Conservation (phyloP, 371 early-diverging fungal species). For the Apophysomyces variabilis region DNA sequence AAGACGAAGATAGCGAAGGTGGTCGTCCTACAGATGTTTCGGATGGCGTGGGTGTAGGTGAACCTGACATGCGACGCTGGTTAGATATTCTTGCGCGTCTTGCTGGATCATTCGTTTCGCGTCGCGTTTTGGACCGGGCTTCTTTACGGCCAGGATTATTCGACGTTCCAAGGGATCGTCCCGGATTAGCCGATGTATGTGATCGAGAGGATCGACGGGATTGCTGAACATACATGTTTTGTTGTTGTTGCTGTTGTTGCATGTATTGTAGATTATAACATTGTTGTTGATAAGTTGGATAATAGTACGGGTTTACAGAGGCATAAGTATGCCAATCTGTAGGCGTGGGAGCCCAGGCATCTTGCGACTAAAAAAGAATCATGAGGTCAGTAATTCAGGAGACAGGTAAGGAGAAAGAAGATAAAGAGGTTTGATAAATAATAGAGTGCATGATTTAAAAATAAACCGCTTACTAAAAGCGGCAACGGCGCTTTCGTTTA, state of each 20-base stretch:
- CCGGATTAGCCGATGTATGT: not conserved
- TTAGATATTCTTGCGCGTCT: not conserved
- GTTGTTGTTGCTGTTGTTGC: conserved; percentile 19
- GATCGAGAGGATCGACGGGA: conserved; percentile 25
- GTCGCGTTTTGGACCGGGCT: not conserved
- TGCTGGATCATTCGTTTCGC: not conserved
- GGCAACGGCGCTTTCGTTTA: conserved; percentile 2
- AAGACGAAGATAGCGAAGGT: conserved; percentile 11
- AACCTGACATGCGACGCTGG: not conserved
- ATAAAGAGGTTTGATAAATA: conserved; percentile 11
- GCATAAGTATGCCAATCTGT: too few relatives aligned
- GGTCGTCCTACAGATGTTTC: not conserved
- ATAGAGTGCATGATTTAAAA: conserved; percentile 3
- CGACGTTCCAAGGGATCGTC: not conserved
- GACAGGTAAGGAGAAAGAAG: conserved; percentile 16
- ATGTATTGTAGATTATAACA: conserved; percentile 19
- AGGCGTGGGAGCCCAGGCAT: conserved; percentile 9
- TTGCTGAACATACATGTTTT: conserved; percentile 14
- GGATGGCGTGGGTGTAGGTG: not conserved
- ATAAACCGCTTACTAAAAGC: not conserved
- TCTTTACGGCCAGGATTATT: not conserved
- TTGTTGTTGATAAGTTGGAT: conserved; percentile 16
- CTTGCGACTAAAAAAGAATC: conserved; percentile 25
- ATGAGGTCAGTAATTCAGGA: conserved; percentile 17
- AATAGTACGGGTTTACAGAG: not conserved